Evolutionary conservation across 192 early-diverging fungal species (phyloP).

Genomic region (Gorgonomyces haynaldii): DNA sequence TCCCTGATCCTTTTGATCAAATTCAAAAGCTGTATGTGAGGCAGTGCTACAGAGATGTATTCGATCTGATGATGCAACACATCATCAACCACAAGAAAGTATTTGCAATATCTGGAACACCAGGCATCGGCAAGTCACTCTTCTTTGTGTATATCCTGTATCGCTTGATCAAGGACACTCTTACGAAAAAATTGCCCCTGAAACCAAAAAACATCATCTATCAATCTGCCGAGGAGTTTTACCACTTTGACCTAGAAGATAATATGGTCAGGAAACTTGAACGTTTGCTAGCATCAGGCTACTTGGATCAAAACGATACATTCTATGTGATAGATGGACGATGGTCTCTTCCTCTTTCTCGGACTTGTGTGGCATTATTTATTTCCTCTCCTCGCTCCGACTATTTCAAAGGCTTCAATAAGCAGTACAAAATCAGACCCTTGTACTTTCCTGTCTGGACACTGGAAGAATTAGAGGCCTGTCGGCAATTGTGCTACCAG

Average conservation of each 20-base stretch:
- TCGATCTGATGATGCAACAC: slow-evolving; percentile 6
- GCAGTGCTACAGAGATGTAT: slow-evolving; percentile 18
- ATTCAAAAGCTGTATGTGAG: slow-evolving; percentile 12
- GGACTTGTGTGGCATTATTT: slow-evolving; percentile 9
- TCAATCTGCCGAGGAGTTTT: no score
- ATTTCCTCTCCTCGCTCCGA: slow-evolving; percentile 14
- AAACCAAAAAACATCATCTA: slow-evolving; percentile 2
- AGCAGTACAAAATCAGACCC: slow-evolving; percentile 3
- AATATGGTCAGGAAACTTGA: no score
- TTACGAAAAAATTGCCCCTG: slow-evolving; percentile 5
- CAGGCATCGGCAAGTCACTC: slow-evolving; percentile 17
- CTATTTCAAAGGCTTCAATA: slow-evolving; percentile 10
- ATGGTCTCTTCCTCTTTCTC: slow-evolving; percentile 2
- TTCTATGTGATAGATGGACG: slow-evolving; percentile 18
- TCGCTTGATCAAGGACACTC: slow-evolving; percentile 14
- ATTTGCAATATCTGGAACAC: slow-evolving; percentile 21
- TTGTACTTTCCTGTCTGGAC: slow-evolving; percentile 17
- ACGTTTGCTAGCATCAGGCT: not conserved
- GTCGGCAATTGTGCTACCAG: slow-evolving; percentile 9
- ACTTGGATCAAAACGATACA: slow-evolving; percentile 4
- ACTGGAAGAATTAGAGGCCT: slow-evolving; percentile 9
- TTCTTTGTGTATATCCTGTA: slow-evolving; percentile 19
- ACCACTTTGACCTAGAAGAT: no score
- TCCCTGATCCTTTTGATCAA: slow-evolving; percentile 12
- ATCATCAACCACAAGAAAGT: slow-evolving; percentile 1